Base-by-base conservation (phyloP, 192 early-diverging fungal species). In the Backusella westeae region DNA sequence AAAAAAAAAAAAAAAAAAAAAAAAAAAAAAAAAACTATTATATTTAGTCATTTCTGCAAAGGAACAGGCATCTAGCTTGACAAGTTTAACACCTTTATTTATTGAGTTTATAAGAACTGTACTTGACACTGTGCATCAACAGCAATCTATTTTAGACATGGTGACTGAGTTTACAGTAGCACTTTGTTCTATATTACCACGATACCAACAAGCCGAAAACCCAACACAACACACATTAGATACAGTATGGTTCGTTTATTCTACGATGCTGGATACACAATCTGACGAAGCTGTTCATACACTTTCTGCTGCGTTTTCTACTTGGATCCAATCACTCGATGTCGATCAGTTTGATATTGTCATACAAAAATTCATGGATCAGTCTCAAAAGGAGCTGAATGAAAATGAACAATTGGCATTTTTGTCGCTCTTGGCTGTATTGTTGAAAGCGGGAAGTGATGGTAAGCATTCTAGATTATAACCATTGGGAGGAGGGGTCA, bases 181-280 rank as follows among this genome's bases (percentile, higher is more conserved):
- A 17, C 49, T 75, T 23, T 79, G 78, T 75, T 69, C 52, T 15
- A 71, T 42, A 15, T 32, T 75, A 41, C 69, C 78, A 9, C 67
- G 67, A 35, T 52, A 78, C 44, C 72, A 76, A 26, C 21, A 75
- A 39, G 19, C 42, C 32, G 67, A 68, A 36, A 59, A 71, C 21
- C 42, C 53, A 19, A 78, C 77, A 0, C 68, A 75, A 17, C 73
- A 66, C 9, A 65, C 66, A 23, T 17, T 81, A 8, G 72, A 73
- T 38, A 56, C 71, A 38, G 46, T 77, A 10, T 81, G 80, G 80
- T 75, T 78, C 72, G 72, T 78, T 66, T 80, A 80, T 80, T 36
- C 56, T 3, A 46, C 71, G 38, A 69, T 71, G 12, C 35, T 42
- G 14, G 29, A 68, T 4, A 42, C 39, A 15, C 29, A 49, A 1